Base-by-base conservation (phyloP, 768 basidiomycete genomes). In the Psilocybe sp. region DNA sequence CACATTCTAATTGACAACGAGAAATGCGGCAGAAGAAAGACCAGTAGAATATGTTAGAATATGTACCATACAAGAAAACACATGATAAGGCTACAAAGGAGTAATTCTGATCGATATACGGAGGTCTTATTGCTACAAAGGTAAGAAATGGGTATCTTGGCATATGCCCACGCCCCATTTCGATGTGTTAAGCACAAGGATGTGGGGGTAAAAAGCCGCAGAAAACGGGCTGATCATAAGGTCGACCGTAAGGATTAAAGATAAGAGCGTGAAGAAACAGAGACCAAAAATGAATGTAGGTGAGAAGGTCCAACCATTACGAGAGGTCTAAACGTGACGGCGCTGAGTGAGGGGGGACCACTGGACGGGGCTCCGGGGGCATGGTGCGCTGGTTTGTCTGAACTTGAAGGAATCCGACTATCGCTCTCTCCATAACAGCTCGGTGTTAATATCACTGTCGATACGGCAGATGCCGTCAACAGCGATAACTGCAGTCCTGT, bases 401-500 rank as follows among this genome's bases (percentile, higher is more conserved):
- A 23, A 4, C 14, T 2, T 32, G 33, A 23, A 36, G 49, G n/a
- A n/a, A 50, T 50, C n/a, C 19, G 33, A 44, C 41, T 56, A 61
- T 52, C 52, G 53, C 35, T 62, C 57, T 54, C 61, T 54, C 61
- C 61, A 62, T 44, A 60, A 50, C 11, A 57, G 47, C 11, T 62
- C 61, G 35, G 55, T 55, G 47, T 46, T 60, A 37, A 57, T 55
- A 37, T 62, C 59, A 40, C 46, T 19, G 41, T 62, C 70, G 49
- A 71, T 58, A 40, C 64, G 64, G 52, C 64, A 72, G 40, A 69
- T 55, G 5, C 72, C 71, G 51, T 69, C 57, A 19, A 67, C 58
- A 10, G 64, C 66, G 18, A 64, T 70, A 38, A 77, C 70, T 28
- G 79, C 74, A 15, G 71, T 82, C 57, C 81, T 72, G 51, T 85